Evolutionary conservation across 208 protist genomes (phyloP).

Genomic region (Acanthamoeba lenticulata): DNA sequence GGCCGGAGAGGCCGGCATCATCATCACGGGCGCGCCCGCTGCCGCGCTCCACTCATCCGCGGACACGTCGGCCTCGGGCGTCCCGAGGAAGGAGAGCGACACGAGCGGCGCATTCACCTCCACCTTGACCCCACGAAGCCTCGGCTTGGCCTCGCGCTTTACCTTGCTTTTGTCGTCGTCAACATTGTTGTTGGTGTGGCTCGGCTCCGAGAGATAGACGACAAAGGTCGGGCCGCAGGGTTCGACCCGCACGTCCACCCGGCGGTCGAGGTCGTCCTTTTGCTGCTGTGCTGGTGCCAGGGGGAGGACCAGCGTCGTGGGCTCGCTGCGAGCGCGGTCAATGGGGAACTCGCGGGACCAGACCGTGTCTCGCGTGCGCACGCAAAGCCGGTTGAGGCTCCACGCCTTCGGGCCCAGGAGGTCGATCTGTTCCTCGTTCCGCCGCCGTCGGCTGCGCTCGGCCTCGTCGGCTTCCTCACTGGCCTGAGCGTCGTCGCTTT

Average conservation of each 20-base stretch:
- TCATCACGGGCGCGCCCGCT: not conserved
- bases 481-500: no score
- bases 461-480: not conserved
- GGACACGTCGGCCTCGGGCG: not conserved
- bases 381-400: constrained; percentile 17
- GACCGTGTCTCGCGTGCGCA: not conserved
- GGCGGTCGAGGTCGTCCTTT: not conserved
- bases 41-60: not conserved
- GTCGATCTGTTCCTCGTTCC: not conserved
- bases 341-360: constrained; percentile 48
- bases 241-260: not conserved
- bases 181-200: not conserved
- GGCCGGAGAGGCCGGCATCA: not conserved
- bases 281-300: no score
- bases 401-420: not conserved
- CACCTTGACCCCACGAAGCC: not conserved
- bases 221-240: not conserved
- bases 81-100: not conserved
- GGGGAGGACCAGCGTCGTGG: not conserved
- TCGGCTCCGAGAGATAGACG: not conserved
- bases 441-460: not conserved
- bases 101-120: not conserved
- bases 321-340: not conserved
- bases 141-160: not conserved
- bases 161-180: not conserved